Conservation (phyloP, 768 basidiomycete genomes). For the Pulveroboletus sp. region DNA sequence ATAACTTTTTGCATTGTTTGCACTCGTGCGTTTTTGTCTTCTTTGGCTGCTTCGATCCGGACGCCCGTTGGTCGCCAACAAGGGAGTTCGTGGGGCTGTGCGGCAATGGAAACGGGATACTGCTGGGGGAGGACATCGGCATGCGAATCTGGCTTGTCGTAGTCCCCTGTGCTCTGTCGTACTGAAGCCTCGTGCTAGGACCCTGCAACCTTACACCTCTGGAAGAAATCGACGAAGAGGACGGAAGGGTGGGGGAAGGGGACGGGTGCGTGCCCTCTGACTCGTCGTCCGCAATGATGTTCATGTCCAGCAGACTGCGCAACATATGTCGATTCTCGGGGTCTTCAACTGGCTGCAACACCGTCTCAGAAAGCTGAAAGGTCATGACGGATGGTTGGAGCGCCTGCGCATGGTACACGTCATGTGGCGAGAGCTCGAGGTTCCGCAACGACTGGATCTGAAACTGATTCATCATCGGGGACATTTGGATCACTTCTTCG, state of each 20-base stretch:
- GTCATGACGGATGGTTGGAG: conserved; percentile 28
- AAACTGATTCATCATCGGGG: conserved; percentile 30
- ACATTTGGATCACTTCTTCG: conserved; percentile 26
- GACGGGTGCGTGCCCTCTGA: conserved; percentile 7
- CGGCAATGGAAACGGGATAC: conserved; percentile 6
- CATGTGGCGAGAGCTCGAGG: conserved; percentile 1
- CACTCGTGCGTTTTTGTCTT: conserved; percentile 50
- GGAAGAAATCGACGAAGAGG: conserved; percentile 3
- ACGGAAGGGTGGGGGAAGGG: conserved; percentile 1
- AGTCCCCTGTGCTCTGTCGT: conserved; percentile 4
- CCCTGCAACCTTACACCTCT: conserved; percentile 13
- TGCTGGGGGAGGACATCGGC: conserved; percentile 2
- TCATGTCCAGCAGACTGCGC: conserved; percentile 13
- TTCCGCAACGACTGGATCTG: conserved; percentile 20
- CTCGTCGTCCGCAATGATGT: conserved; percentile 14
- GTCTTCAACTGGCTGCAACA: conserved; percentile 24
- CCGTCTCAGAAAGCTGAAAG: conserved; percentile 25
- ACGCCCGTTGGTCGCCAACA: conserved; percentile 6
- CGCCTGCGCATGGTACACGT: conserved; percentile 9
- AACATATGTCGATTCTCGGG: conserved; percentile 24
- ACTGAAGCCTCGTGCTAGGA: conserved; percentile 23
- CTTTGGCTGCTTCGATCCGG: conserved; percentile 21
- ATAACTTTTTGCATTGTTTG: conserved; percentile 39
- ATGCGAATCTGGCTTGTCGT: conserved; percentile 13
- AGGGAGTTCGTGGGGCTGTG: conserved; percentile 3